Evolutionary conservation across 1,139 yeast genomes (phyloP).

Genomic region (Candida sojae): DNA sequence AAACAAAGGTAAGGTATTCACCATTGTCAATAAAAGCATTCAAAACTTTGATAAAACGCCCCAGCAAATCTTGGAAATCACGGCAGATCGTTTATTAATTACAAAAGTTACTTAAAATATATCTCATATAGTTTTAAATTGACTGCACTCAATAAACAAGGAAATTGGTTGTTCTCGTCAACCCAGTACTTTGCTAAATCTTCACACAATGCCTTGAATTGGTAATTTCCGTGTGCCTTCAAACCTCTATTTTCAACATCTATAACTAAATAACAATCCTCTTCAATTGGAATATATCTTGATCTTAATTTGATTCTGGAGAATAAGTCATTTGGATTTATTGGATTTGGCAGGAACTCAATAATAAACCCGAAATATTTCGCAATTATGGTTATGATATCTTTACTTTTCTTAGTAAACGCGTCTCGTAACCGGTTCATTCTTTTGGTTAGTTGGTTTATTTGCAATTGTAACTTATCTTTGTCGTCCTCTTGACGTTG

Average conservation of each 20-base stretch:
- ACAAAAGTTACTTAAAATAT: slow-evolving; percentile 13
- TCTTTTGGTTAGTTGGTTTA: slow-evolving; percentile 58
- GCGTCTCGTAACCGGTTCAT: slow-evolving; percentile 61
- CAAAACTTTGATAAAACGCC: slow-evolving; percentile 39
- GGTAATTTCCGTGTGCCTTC: slow-evolving; percentile 45
- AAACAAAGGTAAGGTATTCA: slow-evolving; percentile 63
- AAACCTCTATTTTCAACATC: slow-evolving; percentile 38
- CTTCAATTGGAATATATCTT: slow-evolving; percentile 37
- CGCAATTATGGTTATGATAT: slow-evolving; percentile 69
- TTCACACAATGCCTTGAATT: slow-evolving; percentile 52
- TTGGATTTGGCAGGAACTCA: slow-evolving; percentile 65
- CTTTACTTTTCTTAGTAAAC: slow-evolving; percentile 71
- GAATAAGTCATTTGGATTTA: slow-evolving; percentile 51
- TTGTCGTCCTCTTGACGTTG: slow-evolving; percentile 64
- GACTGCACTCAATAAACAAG: slow-evolving; percentile 79
- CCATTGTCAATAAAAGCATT: slow-evolving; percentile 42
- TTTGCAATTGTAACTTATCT: slow-evolving; percentile 45
- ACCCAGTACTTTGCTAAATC: slow-evolving; percentile 69
- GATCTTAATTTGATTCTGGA: slow-evolving; percentile 64
- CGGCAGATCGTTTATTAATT: slow-evolving; percentile 13
- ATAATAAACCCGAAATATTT: slow-evolving; percentile 72
- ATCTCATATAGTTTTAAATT: slow-evolving; percentile 63
- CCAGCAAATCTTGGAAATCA: slow-evolving; percentile 36
- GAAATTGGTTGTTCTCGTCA: slow-evolving; percentile 66
- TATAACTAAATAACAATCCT: slow-evolving; percentile 36